Evolutionary conservation across 345 rosid genomes (phyloP).

Genomic region (Moricandia moricandioides): DNA sequence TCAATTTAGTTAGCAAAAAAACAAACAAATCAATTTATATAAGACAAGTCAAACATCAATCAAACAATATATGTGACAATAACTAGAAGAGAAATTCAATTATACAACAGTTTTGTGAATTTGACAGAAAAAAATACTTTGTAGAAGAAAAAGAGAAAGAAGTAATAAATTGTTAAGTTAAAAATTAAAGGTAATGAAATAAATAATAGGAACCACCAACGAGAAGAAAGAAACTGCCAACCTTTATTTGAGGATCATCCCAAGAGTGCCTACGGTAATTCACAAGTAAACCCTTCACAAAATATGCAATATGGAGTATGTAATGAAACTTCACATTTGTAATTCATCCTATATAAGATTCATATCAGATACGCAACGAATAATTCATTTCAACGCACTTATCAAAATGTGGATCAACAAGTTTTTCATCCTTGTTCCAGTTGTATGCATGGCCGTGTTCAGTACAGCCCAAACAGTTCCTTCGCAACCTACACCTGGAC

Average conservation of each 20-base stretch:
- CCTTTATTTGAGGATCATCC: conserved; percentile 20
- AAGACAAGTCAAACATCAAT: background rate
- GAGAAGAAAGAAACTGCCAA: conserved; percentile 11
- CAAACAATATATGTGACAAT: background rate
- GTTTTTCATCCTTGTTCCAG: background rate
- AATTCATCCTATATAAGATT: background rate
- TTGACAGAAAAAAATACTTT: background rate
- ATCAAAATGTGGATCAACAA: conserved; percentile 22
- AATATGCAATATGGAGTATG: background rate
- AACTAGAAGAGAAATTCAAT: background rate
- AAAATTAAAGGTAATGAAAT: background rate
- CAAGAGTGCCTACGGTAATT: conserved; percentile 21
- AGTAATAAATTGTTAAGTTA: background rate
- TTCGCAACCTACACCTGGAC: background rate
- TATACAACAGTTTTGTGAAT: background rate
- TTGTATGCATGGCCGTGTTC: background rate
- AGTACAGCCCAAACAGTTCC: conserved; percentile 13
- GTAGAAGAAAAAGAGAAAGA: background rate
- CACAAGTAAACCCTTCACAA: background rate
- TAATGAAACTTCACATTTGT: background rate
- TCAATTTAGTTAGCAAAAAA: too few relatives aligned
- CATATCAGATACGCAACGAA: conserved; percentile 1
- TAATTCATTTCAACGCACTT: background rate
- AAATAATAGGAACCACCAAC: background rate
- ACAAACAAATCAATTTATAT: background rate